Evolutionary conservation across 768 basidiomycete species (phyloP), one percentile per base, ranked within the genome.

Genomic region (Naganishia antarctica): DNA sequence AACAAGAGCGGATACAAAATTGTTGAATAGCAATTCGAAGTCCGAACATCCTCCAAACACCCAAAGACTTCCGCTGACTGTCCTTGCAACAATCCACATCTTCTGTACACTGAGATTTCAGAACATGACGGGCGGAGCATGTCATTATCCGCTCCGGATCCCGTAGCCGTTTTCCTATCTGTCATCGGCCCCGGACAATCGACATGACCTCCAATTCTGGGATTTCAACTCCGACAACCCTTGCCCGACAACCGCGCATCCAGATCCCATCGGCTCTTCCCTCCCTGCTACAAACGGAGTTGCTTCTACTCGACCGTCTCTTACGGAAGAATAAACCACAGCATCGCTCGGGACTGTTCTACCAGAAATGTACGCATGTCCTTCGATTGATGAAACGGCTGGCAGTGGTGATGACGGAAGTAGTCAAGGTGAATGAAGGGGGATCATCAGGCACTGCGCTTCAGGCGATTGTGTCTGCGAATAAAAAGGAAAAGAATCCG

Each of bases 271-370:
- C 61, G 6, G 18, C 44, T 3, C 45, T 62, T 0, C 47, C 47
- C 29, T 49, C 61, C 9, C 61, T 62, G 4, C 32, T 62, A 5
- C 61, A 48, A 45, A 62, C 47, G 2, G 61, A 62, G 12, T 31
- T 62, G 7, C 61, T 62, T 8, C 61, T 62, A 3, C 45, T 62
- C 21, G 37, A 47, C 61, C 44, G 47, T 18, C n/a, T 62, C 28
- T 21, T 40, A 4, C 44, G 34, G 16, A 62, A 62, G 32, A 62
- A 62, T 31, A 47, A 47, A 18, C 44, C 61, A 3, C 61, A 62
- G 23, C 61, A 62, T 49, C 61, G 61, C 12, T 48, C 46, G 11
- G 61, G 61, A 26, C 61, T 62, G 47, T 62, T 62, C 31, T 49
- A 46, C 34, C 45, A 47, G 29, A 47, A 47, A 47, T 45, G 44